phyloP scores from a whole-genome alignment of 352 stramenopile genomes.

The Globisporangium heterothallicum region DNA sequence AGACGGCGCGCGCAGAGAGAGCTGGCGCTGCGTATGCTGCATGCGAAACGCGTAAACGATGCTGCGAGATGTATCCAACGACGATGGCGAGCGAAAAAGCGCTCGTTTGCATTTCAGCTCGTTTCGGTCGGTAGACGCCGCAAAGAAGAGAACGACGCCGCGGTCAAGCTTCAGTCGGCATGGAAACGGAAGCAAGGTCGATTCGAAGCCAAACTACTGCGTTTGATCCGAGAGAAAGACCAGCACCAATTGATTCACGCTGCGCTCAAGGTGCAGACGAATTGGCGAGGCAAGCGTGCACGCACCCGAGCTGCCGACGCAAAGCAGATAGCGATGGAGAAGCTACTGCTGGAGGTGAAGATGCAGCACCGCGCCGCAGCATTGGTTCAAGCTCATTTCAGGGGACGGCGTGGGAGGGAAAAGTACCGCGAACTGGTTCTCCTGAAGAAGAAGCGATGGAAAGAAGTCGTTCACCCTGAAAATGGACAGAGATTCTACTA shows the following conservation, averaged over 20 bases:
- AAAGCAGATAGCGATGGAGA: conserved; percentile 34
- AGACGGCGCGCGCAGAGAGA: conserved; percentile 33
- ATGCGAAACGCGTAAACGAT: conserved; percentile 22
- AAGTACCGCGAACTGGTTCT: conserved; percentile 44
- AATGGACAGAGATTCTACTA: conserved; percentile 87
- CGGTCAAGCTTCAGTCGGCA: conserved; percentile 40
- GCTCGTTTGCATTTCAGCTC: conserved; percentile 36
- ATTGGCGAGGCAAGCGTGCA: conserved; percentile 37
- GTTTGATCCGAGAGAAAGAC: conserved; percentile 33
- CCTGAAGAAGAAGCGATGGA: conserved; percentile 86
- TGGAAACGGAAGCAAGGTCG: conserved; percentile 60
- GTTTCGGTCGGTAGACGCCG: conserved; percentile 23
- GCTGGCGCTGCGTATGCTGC: conserved; percentile 19
- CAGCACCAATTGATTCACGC: conserved; percentile 26
- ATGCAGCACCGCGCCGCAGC: conserved; percentile 65
- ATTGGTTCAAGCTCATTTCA: conserved; percentile 68
- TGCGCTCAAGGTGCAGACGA: conserved; percentile 37
- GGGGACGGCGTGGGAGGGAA: conserved; percentile 63
- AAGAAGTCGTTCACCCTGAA: conserved; percentile 83
- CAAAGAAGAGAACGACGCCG: conserved; percentile 36
- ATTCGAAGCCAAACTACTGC: conserved; percentile 28
- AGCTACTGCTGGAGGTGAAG: conserved; percentile 37
- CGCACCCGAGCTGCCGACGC: conserved; percentile 20
- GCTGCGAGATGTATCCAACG: conserved; percentile 42
- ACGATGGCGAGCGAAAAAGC: conserved; percentile 45